Evolutionary conservation across 148 eudicot species (phyloP).

Genomic region (Nyssa sinensis): DNA sequence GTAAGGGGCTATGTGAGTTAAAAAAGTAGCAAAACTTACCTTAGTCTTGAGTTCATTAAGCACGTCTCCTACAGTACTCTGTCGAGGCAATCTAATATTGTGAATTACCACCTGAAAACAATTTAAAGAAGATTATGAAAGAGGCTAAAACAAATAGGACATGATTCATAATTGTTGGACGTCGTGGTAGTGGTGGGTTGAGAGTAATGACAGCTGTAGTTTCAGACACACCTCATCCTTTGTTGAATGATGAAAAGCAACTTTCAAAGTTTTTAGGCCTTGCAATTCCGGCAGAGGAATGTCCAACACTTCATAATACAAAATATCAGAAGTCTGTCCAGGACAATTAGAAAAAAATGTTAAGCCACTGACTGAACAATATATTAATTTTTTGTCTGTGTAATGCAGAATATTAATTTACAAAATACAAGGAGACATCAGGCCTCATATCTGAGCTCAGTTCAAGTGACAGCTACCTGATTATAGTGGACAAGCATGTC

Average conservation of each 20-base stretch:
- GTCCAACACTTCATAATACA: constrained; percentile 92
- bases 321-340: constrained; percentile 82
- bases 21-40: constrained; percentile 32
- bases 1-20: too few relatives aligned
- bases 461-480: constrained; percentile 50
- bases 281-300: constrained; percentile 91
- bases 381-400: not conserved
- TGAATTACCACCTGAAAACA: constrained; percentile 60
- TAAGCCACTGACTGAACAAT: not conserved
- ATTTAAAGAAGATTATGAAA: constrained; percentile 9
- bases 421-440: not conserved
- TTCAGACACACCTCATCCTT: constrained; percentile 69
- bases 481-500: constrained; percentile 82
- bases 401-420: not conserved
- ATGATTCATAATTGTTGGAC: not conserved
- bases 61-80: constrained; percentile 77
- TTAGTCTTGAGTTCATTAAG: constrained; percentile 67
- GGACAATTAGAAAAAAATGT: constrained; percentile 11
- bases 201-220: too few relatives aligned
- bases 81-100: constrained; percentile 72
- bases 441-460: not conserved
- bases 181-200: not conserved
- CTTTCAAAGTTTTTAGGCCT: constrained; percentile 68
- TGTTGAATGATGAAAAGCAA: constrained; percentile 68
- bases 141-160: not conserved